These are phyloP conservation scores for Colletotrichum sp. DNA, from an alignment of 2,329 filamentous ascomycete genomes.

Conservation along the genomic window DNA sequence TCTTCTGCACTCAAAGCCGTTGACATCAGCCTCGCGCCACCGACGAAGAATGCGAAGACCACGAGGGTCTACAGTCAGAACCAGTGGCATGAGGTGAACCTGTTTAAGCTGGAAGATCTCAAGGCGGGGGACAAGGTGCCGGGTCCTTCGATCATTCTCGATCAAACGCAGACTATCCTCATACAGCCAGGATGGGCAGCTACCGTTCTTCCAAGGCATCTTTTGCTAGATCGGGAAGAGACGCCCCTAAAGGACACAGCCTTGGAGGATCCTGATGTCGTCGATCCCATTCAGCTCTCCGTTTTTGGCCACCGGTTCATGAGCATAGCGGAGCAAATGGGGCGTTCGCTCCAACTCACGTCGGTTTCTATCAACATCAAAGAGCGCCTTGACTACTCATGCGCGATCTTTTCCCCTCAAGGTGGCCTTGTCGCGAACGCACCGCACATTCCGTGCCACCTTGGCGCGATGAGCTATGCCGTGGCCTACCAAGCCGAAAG, in stretches of 20 bases:
- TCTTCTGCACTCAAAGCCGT: neutral
- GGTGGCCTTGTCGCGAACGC: conserved; percentile 45
- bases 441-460: conserved; percentile 44
- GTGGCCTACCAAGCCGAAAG: conserved; percentile 41
- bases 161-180: neutral
- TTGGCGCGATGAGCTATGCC: conserved; percentile 46
- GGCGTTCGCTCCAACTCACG: conserved; percentile 59
- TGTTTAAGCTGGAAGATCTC: neutral
- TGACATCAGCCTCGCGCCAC: neutral
- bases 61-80: neutral
- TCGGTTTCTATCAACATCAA: conserved; percentile 56
- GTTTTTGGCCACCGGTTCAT: conserved; percentile 64
- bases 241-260: neutral
- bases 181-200: neutral
- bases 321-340: conserved; percentile 65
- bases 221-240: neutral
- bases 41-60: neutral
- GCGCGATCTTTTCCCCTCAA: conserved; percentile 45
- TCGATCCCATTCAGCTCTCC: conserved; percentile 57
- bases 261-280: conserved; percentile 22
- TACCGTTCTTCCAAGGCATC: neutral
- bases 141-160: neutral
- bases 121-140: neutral
- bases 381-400: conserved; percentile 47
- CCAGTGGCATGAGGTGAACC: neutral